Evolutionary conservation across 202 grass and related monocot species (phyloP), one percentile per base, ranked within the genome.

Genomic region (Cymbopogon flexuosus): DNA sequence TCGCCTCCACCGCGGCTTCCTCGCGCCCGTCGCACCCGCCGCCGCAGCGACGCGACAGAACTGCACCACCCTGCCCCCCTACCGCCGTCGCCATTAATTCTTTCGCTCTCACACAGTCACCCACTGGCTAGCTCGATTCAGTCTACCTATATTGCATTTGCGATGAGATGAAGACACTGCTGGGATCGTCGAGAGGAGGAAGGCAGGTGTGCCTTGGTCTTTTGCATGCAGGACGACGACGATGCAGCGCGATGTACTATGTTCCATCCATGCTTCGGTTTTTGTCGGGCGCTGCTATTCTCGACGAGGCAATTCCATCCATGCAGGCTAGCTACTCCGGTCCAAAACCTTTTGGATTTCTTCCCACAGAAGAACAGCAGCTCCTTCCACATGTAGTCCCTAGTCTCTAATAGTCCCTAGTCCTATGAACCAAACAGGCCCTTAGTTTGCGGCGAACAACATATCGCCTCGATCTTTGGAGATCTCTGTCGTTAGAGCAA

Each of bases 11-110:
- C 30, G 78, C 81, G 10, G 37, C 78, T n/a, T 71, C 79, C 23
- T 87, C 79, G 2, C 85, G 56, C 0, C 75, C 85, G 41, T 80
- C 82, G 70, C 90, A 85, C 5, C 54, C 64, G 27, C 71, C 73
- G 39, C 86, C 73, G 46, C 86, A 70, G 13, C 87, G 10, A 22
- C 84, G 40, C 73, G 56, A 52, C 87, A 84, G 13, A 19, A 24
- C 65, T 57, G 68, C 90, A 74, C 2, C 49, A 74, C 6, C 16
- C 6, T 8, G 6, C 33, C n/a, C 65, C 72, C 1, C 34, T 5
- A 0, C 2, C 39, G 36, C 80, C 82, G 42, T 19, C 37, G 68
- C 66, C 66, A 47, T 49, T 29, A 11, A 10, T 21, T 24, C n/a
- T 8, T 10, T 36, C 43, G 4, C 14, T 46, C 12, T 3, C 42